phyloP scores from a whole-genome alignment of 192 early-diverging fungal genomes.

The Coemansia reversa region DNA sequence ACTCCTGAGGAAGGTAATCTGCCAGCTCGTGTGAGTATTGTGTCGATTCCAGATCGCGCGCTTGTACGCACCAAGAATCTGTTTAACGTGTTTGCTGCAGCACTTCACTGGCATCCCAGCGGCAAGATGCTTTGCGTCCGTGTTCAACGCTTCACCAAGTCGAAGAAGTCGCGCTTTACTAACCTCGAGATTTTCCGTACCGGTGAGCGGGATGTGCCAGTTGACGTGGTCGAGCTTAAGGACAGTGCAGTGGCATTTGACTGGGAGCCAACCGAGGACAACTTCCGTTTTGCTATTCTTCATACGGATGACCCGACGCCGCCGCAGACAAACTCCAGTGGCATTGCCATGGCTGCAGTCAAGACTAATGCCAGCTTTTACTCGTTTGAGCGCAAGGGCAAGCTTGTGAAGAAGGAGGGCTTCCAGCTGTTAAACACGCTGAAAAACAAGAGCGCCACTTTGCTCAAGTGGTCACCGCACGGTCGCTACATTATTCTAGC shows the following conservation, averaged over 20 bases:
- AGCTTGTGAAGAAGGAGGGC: slow-evolving; percentile 59
- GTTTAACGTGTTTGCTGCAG: slow-evolving; percentile 88
- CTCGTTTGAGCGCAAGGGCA: slow-evolving; percentile 75
- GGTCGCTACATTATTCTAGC: slow-evolving; percentile 90
- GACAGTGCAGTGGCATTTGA: slow-evolving; percentile 80
- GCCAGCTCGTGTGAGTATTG: slow-evolving; percentile 93
- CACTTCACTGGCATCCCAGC: slow-evolving; percentile 86
- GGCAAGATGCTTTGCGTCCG: slow-evolving; percentile 91
- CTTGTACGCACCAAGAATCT: slow-evolving; percentile 96
- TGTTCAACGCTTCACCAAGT: slow-evolving; percentile 87
- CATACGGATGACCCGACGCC: slow-evolving; percentile 68
- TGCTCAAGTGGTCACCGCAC: slow-evolving; percentile 92
- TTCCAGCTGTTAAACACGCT: slow-evolving; percentile 84
- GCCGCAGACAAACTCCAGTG: slow-evolving; percentile 53
- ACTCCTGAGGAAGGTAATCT: slow-evolving; percentile 93
- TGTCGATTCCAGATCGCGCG: slow-evolving; percentile 79
- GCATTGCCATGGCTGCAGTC: slow-evolving; percentile 53
- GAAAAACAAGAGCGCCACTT: slow-evolving; percentile 78
- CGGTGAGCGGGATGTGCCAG: slow-evolving; percentile 90
- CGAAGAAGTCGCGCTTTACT: slow-evolving; percentile 84
- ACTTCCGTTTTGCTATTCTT: slow-evolving; percentile 82
- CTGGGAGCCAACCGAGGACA: slow-evolving; percentile 91
- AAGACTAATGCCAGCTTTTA: slow-evolving; percentile 82
- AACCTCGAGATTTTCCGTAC: slow-evolving; percentile 96
- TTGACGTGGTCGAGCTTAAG: slow-evolving; percentile 93